phyloP scores from a whole-genome alignment of 2,329 filamentous ascomycete genomes.

The Bertia moriformis region DNA sequence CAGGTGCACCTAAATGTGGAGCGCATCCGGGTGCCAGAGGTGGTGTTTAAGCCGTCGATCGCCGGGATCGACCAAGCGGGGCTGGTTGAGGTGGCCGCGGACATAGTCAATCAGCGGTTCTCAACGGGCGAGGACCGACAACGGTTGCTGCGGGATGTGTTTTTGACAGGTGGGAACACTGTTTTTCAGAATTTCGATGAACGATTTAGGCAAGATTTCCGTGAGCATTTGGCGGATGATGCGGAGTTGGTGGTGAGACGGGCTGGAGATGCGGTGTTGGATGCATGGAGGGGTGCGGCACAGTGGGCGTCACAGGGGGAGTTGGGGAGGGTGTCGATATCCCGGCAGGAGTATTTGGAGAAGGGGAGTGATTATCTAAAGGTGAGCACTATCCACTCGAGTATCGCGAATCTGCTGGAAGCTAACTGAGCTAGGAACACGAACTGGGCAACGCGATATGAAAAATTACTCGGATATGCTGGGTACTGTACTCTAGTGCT shows the following conservation, averaged over 20 bases:
- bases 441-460: not conserved
- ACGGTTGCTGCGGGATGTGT: constrained; percentile 70
- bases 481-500: too few relatives aligned
- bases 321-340: not conserved
- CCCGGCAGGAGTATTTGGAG: not conserved
- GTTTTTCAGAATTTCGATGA: constrained; percentile 79
- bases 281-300: constrained; percentile 1
- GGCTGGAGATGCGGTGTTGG: not conserved
- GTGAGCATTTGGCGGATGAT: not conserved
- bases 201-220: constrained; percentile 56
- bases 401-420: not conserved
- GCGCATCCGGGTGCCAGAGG: constrained; percentile 83
- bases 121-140: constrained; percentile 39
- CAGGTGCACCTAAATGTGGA: constrained; percentile 95
- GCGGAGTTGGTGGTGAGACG: not conserved
- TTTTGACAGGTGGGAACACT: constrained; percentile 86
- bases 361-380: not conserved
- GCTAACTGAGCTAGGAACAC: not conserved
- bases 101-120: constrained; percentile 76
- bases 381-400: not conserved
- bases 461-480: too few relatives aligned
- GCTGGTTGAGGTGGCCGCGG: constrained; percentile 77
- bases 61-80: constrained; percentile 88
- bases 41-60: constrained; percentile 83
- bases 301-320: not conserved